A percentile compares a stretch with the other conserved stretches of the same genome.
phyloP scores from a whole-genome alignment of 192 early-diverging fungal genomes.

The Coemansia sp. region DNA sequence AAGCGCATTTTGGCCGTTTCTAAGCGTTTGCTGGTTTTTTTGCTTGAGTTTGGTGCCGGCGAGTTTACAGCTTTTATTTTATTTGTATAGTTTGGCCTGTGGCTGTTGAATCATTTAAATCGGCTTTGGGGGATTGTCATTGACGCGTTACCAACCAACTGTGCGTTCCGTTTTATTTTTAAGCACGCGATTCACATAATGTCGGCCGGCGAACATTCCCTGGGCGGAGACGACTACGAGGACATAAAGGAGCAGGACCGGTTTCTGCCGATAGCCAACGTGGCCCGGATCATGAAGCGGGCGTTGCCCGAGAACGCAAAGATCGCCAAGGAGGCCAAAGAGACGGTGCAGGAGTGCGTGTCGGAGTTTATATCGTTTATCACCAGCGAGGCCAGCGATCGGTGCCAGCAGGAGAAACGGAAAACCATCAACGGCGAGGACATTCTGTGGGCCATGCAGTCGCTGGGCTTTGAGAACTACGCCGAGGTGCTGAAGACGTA shows the following conservation, averaged over 20 bases:
- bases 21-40: too few relatives aligned
- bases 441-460: slow-evolving; percentile 96
- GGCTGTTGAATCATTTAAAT: too few relatives aligned
- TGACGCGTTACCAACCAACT: too few relatives aligned
- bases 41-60: too few relatives aligned
- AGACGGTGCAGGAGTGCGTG: slow-evolving; percentile 94
- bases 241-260: slow-evolving; percentile 94
- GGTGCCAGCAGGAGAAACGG: slow-evolving; percentile 90
- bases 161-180: too few relatives aligned
- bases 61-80: too few relatives aligned
- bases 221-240: slow-evolving; percentile 52
- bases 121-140: too few relatives aligned
- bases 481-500: slow-evolving; percentile 85
- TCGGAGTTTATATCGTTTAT: slow-evolving; percentile 98
- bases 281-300: slow-evolving; percentile 96
- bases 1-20: too few relatives aligned
- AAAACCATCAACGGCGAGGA: slow-evolving; percentile 99
- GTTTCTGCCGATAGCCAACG: slow-evolving; percentile 92
- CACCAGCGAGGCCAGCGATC: slow-evolving; percentile 95
- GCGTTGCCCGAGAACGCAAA: slow-evolving; percentile 96
- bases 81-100: too few relatives aligned
- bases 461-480: slow-evolving; percentile 97
- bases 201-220: slow-evolving; percentile 35
- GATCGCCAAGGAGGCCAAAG: slow-evolving; percentile 98
- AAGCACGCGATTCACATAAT: slow-evolving; percentile 3